phyloP scores from a whole-genome alignment of 2,329 filamentous ascomycete species.

The Cercospora sp. region DNA sequence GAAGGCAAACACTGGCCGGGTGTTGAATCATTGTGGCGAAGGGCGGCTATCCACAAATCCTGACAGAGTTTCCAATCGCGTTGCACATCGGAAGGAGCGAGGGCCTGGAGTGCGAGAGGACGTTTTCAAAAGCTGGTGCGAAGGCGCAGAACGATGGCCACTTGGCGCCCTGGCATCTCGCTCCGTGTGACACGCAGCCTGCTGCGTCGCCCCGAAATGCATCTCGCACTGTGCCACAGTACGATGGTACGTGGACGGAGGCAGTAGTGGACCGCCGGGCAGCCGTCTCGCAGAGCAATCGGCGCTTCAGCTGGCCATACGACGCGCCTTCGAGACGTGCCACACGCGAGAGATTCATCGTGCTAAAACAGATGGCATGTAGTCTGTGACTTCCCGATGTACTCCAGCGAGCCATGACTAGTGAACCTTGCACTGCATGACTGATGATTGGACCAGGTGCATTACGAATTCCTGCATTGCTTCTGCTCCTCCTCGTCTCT shows the following conservation, averaged over 20 bases:
- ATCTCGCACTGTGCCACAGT: conserved; percentile 9
- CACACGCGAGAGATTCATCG: not conserved
- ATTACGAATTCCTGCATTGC: conserved; percentile 10
- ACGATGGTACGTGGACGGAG: not conserved
- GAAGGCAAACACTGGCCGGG: not conserved
- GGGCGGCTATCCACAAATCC: conserved; percentile 8
- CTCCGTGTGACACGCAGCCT: conserved; percentile 2
- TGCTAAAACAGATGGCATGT: conserved; percentile 2
- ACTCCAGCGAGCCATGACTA: conserved; percentile 2
- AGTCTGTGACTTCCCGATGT: conserved; percentile 12
- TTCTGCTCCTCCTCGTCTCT: conserved; percentile 3
- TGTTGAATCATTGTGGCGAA: conserved; percentile 6
- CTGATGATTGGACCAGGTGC: conserved; percentile 1
- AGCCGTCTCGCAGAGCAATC: not conserved
- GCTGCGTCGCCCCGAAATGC: conserved; percentile 3
- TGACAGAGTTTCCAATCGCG: conserved; percentile 6
- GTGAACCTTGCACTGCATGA: conserved; percentile 10
- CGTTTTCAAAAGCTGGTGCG: conserved; percentile 6
- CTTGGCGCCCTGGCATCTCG: not conserved
- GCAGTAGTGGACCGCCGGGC: not conserved
- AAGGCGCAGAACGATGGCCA: conserved; percentile 9
- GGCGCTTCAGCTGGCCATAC: not conserved
- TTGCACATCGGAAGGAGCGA: conserved; percentile 7
- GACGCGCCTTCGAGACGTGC: not conserved
- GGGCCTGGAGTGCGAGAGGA: not conserved